Conservation (phyloP, 2,329 filamentous ascomycete genomes). For the Zymoseptoria tritici region DNA sequence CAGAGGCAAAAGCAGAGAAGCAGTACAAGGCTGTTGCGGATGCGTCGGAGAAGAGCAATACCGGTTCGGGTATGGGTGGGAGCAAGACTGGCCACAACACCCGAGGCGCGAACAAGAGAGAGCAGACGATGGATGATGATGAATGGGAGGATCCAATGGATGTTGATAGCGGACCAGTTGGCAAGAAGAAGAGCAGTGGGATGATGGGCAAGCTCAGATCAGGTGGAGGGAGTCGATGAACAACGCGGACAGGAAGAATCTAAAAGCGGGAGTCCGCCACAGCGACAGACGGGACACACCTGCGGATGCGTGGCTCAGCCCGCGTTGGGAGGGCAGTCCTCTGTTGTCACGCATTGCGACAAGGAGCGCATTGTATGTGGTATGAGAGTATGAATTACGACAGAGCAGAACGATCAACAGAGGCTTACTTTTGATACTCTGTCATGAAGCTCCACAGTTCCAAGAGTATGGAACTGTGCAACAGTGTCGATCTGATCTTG, state of each 20-base stretch:
- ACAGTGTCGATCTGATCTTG: neutral
- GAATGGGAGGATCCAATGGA: conserved; percentile 30
- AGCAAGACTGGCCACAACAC: conserved; percentile 8
- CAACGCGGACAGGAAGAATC: neutral
- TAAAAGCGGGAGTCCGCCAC: neutral
- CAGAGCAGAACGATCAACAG: neutral
- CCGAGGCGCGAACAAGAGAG: conserved; percentile 11
- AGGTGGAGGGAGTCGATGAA: neutral
- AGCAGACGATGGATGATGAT: conserved; percentile 20
- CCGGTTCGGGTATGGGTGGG: conserved; percentile 1
- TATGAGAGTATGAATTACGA: neutral
- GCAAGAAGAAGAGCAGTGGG: conserved; percentile 13
- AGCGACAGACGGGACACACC: neutral
- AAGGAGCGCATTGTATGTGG: neutral
- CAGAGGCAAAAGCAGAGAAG: conserved; percentile 35
- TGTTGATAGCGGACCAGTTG: conserved; percentile 20
- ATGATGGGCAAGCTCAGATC: neutral
- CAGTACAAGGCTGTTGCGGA: conserved; percentile 31
- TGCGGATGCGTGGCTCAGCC: neutral
- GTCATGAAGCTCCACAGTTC: neutral
- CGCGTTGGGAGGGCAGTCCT: neutral
- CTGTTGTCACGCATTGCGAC: neutral
- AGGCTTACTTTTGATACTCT: neutral
- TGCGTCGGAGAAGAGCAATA: conserved; percentile 14
- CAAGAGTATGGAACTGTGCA: neutral